Evolutionary conservation across 805 yeast genomes (phyloP), one percentile per base, ranked within the genome.

Genomic region (Myxozyma vanderwaltii): DNA sequence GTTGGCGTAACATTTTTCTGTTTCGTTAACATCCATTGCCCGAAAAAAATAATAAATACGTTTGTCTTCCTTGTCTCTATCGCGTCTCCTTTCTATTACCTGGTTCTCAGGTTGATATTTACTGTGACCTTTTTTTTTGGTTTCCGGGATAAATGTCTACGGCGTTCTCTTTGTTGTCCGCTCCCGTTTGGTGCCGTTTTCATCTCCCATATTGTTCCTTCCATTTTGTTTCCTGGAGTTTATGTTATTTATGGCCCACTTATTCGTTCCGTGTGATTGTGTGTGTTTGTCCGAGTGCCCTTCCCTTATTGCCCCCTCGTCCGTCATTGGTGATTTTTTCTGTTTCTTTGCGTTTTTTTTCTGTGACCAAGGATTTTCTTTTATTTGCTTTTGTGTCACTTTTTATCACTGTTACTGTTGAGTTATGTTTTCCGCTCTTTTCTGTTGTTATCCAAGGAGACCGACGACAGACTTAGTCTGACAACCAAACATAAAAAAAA

Each of bases 81-180:
- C 43, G 43, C 21, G 43, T 38, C 43, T 38, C 43, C 43, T 38
- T 38, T 38, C 17, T 10, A 38, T 38, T n/a, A 21, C 19, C 17
- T n/a, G 43, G 17, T 38, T 21, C 19, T n/a, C 43, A 10, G 43
- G 13, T 38, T 38, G 19, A 8, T 38, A 15, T 38, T 7, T 29
- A 10, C 10, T 29, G 13, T 38, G 43, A 21, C 21, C 43, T 10
- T 38, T n/a, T 13, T 35, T 12, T 29, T 39, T 52, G 17, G 17
- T 52, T 24, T 15, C 59, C 63, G 29, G 26, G 61, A 39, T 44
- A 19, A 8, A n/a, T 38, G 59, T 51, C 51, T 38, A 52, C 26
- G 31, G 15, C 36, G n/a, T 41, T 33, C 35, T 17, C 21, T 51
- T 43, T 39, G 54, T 44, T 44, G 48, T 19, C 44, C 44, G 6